A percentile compares a stretch with the other conserved stretches of the same genome.
These are phyloP conservation scores for Podospora bellae-mahoneyi DNA, from an alignment of 495 filamentous ascomycete species.

Conservation along the genomic window DNA sequence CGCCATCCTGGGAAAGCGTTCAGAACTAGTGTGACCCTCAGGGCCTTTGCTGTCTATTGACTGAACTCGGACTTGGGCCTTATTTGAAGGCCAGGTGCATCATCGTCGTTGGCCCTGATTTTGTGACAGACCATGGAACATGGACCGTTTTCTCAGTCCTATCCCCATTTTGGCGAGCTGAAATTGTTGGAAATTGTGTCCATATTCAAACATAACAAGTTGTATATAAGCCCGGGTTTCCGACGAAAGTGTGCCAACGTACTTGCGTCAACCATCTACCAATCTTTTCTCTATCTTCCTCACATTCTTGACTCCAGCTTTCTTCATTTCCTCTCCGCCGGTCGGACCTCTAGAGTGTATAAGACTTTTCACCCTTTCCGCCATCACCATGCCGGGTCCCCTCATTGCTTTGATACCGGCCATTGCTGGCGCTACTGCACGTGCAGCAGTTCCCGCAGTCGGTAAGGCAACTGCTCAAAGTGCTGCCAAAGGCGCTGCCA, in stretches of 20 bases:
- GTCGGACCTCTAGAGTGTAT: background rate
- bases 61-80: background rate
- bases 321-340: background rate
- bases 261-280: background rate
- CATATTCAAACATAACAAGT: background rate
- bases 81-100: background rate
- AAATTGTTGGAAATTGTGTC: background rate
- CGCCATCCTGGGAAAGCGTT: too few relatives aligned
- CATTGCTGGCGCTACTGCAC: background rate
- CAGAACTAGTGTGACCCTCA: too few relatives aligned
- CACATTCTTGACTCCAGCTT: background rate
- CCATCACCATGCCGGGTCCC: background rate
- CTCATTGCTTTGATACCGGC: background rate
- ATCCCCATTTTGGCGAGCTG: background rate
- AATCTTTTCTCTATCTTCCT: background rate
- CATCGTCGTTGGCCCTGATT: background rate
- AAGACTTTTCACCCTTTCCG: background rate
- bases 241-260: background rate
- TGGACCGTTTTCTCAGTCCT: background rate
- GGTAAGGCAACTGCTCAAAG: background rate
- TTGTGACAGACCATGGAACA: background rate
- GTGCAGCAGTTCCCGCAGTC: background rate
- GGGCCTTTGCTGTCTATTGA: too few relatives aligned
- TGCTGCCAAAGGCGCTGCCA: background rate
- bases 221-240: background rate